Evolutionary conservation across 352 stramenopile species (phyloP), one percentile per base, ranked within the genome.

Genomic region (Phytopythium ostracodes): DNA sequence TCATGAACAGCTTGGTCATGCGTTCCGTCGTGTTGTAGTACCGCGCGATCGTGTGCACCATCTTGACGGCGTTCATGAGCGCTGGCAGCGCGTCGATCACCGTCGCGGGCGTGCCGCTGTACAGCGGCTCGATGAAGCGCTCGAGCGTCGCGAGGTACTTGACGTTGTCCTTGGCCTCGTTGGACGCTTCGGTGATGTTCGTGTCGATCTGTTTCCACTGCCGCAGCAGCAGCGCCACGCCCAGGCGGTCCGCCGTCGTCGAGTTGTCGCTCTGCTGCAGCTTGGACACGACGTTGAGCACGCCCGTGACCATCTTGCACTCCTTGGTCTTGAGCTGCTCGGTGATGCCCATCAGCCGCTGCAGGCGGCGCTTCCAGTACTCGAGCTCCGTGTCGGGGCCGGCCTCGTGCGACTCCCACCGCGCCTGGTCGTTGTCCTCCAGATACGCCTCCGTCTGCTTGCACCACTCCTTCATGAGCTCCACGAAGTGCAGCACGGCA

Each of bases 1-100:
- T 96, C 87, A 91, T 92, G 59, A 96, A 94, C 20, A 96, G 71
- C 60, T 92, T 94, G 5, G 88, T 96, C 88, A 96, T 96, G 27
- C 88, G 70, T 67, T 96, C 88, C 0, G 87, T 95, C 25, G 88
- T 96, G 67, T 95, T 96, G 72, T 95, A 96, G 62, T 94, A 95
- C 1, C 88, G 79, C 4, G 86, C 83, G 47, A 96, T 96, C 0
- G 83, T 93, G 70, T 96, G 86, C 52, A 96, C 91, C 88, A 96
- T 96, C 69, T 95, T 95, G 56, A 95, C 75, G 1, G 84, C 85
- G 70, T 96, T 96, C 82, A 96, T 89, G 2, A 96, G 75, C n/a
- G 88, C 86, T 0, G 88, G 88, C 11, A 96, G 63, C 0, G 85
- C 71, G 33, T 96, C 86, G 10, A 95, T 72, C 18, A 95, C 84